Evolutionary conservation across 2,329 filamentous ascomycete genomes (phyloP).

Genomic region (Trichoderma guizhouense): DNA sequence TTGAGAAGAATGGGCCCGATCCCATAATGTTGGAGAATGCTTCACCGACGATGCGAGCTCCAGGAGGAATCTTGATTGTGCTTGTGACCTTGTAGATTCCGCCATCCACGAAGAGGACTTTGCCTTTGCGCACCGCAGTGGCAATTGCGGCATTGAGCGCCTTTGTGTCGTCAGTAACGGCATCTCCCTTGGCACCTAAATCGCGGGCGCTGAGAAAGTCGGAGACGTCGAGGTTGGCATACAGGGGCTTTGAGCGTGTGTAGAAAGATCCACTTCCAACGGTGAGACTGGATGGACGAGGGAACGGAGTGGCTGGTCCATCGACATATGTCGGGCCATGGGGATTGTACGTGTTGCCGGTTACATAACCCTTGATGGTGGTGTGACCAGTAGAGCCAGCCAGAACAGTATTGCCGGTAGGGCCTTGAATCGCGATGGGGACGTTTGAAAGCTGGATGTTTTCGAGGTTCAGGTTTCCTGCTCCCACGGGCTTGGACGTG

Average conservation of each 20-base stretch:
- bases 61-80: neutral
- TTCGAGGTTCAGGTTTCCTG: neutral
- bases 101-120: neutral
- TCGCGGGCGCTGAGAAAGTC: neutral
- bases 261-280: neutral
- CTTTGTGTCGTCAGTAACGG: neutral
- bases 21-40: constrained; percentile 47
- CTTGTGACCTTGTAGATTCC: neutral
- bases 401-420: neutral
- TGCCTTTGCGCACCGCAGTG: neutral
- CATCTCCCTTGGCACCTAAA: neutral
- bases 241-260: neutral
- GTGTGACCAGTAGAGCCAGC: neutral
- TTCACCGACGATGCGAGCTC: neutral
- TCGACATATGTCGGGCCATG: neutral
- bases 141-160: neutral
- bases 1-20: constrained; percentile 53
- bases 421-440: neutral
- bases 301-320: neutral
- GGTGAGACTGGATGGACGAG: neutral
- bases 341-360: neutral
- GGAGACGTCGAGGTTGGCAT: neutral
- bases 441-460: neutral
- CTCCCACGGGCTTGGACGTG: neutral
- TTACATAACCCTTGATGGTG: neutral